Evolutionary conservation across 495 filamentous ascomycete species (phyloP), one percentile per base, ranked within the genome.

Genomic region (Podospora didyma): DNA sequence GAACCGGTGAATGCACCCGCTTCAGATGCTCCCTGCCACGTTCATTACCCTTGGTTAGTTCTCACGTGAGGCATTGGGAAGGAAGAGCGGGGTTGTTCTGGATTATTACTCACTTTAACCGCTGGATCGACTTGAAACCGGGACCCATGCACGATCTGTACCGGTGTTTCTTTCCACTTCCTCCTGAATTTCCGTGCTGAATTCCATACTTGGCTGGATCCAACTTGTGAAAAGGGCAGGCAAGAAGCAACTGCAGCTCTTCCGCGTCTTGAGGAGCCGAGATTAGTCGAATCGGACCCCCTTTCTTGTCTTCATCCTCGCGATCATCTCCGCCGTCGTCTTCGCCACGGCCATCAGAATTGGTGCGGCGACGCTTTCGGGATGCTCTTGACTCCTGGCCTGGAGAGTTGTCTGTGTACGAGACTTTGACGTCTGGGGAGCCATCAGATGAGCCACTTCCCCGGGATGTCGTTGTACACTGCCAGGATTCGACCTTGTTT

Each of bases 121-220:
- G 53, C 51, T 66, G 63, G 34, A 66, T 61, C 5, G 57, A 63
- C 54, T 66, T 66, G 44, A 60, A 66, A 22, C 63, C 63, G 3
- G 63, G 63, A 2, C 63, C 63, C 17, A 55, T 60, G 31, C 63
- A 66, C 17, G 60, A 49, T 39, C 63, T 23, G 37, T 66, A 66
- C 24, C 52, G 55, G 48, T 63, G 55, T 34, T 61, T 66, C 57
- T 63, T 66, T 3, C 46, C 49, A 7, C 53, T 53, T 11, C 44
- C 26, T 31, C 26, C 54, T 31, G 61, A 37, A n/a, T 51, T 57
- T n/a, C 57, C 49, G 23, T 53, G 53, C 46, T 66, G 60, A 20
- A 61, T 60, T 11, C 58, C 59, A 48, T 66, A 66, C 31, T 66
- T 66, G 24, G 49, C 52, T 3, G 63, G 62, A 26, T 66, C 63